Base-by-base conservation (phyloP, 2,329 filamentous ascomycete species). In the Paraconiothyrium brasiliense region DNA sequence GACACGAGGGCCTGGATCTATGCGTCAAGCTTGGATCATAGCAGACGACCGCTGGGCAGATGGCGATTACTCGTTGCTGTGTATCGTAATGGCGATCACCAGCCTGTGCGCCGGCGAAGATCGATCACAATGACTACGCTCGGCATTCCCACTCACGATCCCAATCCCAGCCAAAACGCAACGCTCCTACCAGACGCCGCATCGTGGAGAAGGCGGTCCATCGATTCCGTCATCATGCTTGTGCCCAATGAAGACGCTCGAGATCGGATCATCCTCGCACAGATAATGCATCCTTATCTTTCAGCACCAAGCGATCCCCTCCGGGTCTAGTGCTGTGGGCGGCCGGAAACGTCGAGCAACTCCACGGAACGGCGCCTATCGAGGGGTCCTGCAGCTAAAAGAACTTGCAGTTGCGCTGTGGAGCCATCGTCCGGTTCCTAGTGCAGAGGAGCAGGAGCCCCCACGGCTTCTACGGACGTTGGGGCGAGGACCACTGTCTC, bases 261-360 rank as follows among this genome's bases (percentile, higher is more conserved):
- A 43, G 50, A 56, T 60, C 44, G 35, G 41, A 56, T 43, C 69
- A 72, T 68, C 58, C 59, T 55, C 57, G 39, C 41, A 44, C 50
- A 55, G 58, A 60, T 69, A 74, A 59, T 75, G 73, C 74, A 67
- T 67, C 69, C 75, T 78, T 78, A 78, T 78, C 75, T 77, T 65
- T 70, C 35, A 54, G 51, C 43, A 55, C 22, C 59, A 61, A 64
- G 60, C 58, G 62, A 54, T 35, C 66, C 55, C 57, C 57, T 72
- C 66, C 54, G 54, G 66, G 70, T 24, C 55, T 75, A 73, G 73
- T 63, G 70, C 35, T 2, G 20, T 24, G 24, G 35, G 11, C 24
- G 13, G 35, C 10, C 57, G 39, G 30, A 32, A 27, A 47, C 20
- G 51, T 20, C 14, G 30, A 51, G 48, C n/a, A 32, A 51, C 32